Evolutionary conservation across 768 basidiomycete genomes (phyloP).

Genomic region (Collybia sordida): DNA sequence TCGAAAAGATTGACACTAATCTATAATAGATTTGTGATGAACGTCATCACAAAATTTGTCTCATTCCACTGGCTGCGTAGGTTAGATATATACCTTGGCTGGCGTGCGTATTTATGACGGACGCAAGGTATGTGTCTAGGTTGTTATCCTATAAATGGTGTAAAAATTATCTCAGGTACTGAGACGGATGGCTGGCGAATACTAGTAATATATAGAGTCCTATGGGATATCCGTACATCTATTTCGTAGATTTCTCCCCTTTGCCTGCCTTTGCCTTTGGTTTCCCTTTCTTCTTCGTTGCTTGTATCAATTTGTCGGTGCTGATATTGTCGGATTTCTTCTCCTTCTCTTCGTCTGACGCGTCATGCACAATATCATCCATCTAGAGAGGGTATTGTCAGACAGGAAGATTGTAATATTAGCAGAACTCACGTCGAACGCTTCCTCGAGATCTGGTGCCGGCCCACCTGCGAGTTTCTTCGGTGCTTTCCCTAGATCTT

Average conservation of each 20-base stretch:
- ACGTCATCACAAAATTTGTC: too few relatives aligned
- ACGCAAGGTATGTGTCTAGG: too few relatives aligned
- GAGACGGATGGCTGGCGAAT: too few relatives aligned
- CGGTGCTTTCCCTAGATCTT: slow-evolving; percentile 72
- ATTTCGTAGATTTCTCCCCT: slow-evolving; percentile 3
- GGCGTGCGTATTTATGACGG: too few relatives aligned
- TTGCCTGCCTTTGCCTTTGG: slow-evolving; percentile 18
- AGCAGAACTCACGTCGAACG: slow-evolving; percentile 62
- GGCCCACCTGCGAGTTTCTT: slow-evolving; percentile 79
- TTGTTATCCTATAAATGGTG: too few relatives aligned
- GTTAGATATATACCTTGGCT: too few relatives aligned
- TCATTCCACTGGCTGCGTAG: too few relatives aligned
- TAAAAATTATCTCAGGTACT: too few relatives aligned
- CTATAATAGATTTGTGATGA: too few relatives aligned
- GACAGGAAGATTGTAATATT: slow-evolving; percentile 1
- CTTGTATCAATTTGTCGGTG: slow-evolving; percentile 36
- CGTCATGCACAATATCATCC: slow-evolving; percentile 48
- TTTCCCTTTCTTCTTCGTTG: slow-evolving; percentile 35
- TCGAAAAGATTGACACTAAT: too few relatives aligned
- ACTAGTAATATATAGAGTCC: too few relatives aligned
- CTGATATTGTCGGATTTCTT: slow-evolving; percentile 26
- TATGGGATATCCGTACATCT: too few relatives aligned
- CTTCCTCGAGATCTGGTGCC: slow-evolving; percentile 91
- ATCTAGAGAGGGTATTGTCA: slow-evolving; percentile 23
- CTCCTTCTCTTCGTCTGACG: slow-evolving; percentile 48